These are phyloP conservation scores for Stentor roeselii DNA, from an alignment of 73 alveolate genomes.

Conservation along the genomic window DNA sequence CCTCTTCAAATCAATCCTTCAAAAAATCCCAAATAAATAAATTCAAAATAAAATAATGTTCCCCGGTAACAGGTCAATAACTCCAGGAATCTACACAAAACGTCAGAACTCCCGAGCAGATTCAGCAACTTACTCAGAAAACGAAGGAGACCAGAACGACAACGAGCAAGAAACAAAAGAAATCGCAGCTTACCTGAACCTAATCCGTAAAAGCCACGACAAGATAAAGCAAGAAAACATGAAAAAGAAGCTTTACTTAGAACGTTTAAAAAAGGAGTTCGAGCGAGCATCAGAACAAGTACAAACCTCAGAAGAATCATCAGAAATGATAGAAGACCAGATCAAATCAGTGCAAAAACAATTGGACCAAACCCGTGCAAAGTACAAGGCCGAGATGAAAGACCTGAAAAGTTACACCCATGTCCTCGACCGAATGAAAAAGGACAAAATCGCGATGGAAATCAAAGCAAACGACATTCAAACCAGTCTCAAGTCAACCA, in stretches of 20 bases:
- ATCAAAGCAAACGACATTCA: slow-evolving; percentile 39
- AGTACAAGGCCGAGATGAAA: slow-evolving; percentile 58
- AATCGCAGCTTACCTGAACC: not conserved
- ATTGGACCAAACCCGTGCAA: slow-evolving; percentile 41
- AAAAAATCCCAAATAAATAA: too few species aligned
- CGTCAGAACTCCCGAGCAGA: too few species aligned
- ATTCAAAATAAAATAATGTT: too few species aligned
- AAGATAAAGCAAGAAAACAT: not conserved
- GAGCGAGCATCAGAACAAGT: too few species aligned
- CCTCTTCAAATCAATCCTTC: too few species aligned
- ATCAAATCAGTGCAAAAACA: slow-evolving; percentile 8
- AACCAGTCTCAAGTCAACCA: slow-evolving; percentile 42
- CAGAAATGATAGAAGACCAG: not conserved
- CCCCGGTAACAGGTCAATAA: too few species aligned
- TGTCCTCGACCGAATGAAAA: slow-evolving; percentile 72
- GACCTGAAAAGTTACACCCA: slow-evolving; percentile 54
- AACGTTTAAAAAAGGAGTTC: not conserved
- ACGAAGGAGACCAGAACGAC: not conserved
- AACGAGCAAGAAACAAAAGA: slow-evolving; percentile 28
- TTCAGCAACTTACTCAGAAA: too few species aligned
- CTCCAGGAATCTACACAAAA: too few species aligned
- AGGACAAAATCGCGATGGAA: slow-evolving; percentile 63
- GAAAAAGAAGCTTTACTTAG: not conserved
- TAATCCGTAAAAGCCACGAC: slow-evolving; percentile 22
- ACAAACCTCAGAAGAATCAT: too few species aligned